phyloP scores from a whole-genome alignment of 768 basidiomycete genomes.

The Mycena vulgaris region DNA sequence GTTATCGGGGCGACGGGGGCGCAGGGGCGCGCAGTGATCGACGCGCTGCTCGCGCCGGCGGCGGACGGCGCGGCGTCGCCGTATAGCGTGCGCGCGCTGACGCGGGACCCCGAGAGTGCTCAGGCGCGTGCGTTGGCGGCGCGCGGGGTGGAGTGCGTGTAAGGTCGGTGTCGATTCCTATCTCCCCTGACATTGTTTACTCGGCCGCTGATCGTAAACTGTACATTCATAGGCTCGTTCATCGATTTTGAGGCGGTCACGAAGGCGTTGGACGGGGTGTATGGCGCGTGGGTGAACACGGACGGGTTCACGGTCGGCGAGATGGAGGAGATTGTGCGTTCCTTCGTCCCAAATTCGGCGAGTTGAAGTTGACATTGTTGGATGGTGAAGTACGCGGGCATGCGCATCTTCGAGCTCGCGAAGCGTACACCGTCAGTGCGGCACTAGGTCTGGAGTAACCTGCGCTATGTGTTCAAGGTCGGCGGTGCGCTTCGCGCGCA shows the following conservation, averaged over 20 bases:
- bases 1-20: slow-evolving; percentile 42
- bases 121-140: slow-evolving; percentile 52
- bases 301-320: slow-evolving; percentile 61
- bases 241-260: slow-evolving; percentile 49
- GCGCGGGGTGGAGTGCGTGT: slow-evolving; percentile 54
- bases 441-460: slow-evolving; percentile 58
- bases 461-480: slow-evolving; percentile 20
- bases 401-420: slow-evolving; percentile 60
- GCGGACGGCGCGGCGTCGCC: slow-evolving; percentile 51
- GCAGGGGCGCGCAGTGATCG: slow-evolving; percentile 58
- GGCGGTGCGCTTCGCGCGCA: slow-evolving; percentile 26
- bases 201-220: too few relatives aligned
- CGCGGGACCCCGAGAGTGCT: slow-evolving; percentile 49
- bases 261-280: slow-evolving; percentile 52
- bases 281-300: slow-evolving; percentile 60
- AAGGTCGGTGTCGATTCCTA: slow-evolving; percentile 46
- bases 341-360: not conserved
- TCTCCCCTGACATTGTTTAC: too few relatives aligned
- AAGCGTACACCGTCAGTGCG: slow-evolving; percentile 49
- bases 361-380: too few relatives aligned
- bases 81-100: slow-evolving; percentile 59
- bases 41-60: slow-evolving; percentile 48
- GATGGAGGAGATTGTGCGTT: slow-evolving; percentile 50
- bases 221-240: slow-evolving; percentile 49
- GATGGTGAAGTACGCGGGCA: slow-evolving; percentile 54